These are phyloP conservation scores for Chaetothyriales sp. DNA, from an alignment of 2,329 filamentous ascomycete species.

Conservation along the genomic window DNA sequence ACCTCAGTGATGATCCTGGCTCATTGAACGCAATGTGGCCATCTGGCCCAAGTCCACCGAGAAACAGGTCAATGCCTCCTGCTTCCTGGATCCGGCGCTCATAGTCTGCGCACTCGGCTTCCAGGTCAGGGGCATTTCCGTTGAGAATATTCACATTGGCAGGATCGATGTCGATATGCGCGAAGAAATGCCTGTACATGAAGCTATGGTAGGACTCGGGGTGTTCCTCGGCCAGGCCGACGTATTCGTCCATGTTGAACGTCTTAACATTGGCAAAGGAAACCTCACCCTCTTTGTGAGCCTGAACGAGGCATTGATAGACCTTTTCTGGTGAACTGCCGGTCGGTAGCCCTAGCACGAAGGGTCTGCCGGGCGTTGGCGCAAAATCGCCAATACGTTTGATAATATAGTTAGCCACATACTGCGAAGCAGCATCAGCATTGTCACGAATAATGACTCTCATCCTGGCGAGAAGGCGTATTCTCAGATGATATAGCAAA, in stretches of 20 bases:
- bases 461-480: conserved; percentile 36
- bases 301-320: conserved; percentile 58
- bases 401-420: conserved; percentile 72
- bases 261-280: conserved; percentile 82
- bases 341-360: conserved; percentile 71
- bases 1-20: conserved; percentile 64
- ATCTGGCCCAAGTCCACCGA: conserved; percentile 73
- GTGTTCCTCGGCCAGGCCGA: conserved; percentile 68
- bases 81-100: conserved; percentile 61
- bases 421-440: conserved; percentile 52
- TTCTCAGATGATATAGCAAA: neutral
- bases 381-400: conserved; percentile 65
- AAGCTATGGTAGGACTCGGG: conserved; percentile 80
- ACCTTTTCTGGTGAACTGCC: conserved; percentile 68
- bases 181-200: conserved; percentile 90
- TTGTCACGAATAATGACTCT: conserved; percentile 72
- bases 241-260: conserved; percentile 92
- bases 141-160: conserved; percentile 74
- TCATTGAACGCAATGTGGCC: conserved; percentile 88
- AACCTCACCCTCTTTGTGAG: conserved; percentile 40
- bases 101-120: conserved; percentile 64
- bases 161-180: conserved; percentile 66
- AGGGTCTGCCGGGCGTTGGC: conserved; percentile 58
- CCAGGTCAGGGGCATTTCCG: conserved; percentile 62
- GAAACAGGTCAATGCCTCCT: conserved; percentile 74